phyloP scores from a whole-genome alignment of 805 yeast species.

The Barnettozyma wickerhamii region DNA sequence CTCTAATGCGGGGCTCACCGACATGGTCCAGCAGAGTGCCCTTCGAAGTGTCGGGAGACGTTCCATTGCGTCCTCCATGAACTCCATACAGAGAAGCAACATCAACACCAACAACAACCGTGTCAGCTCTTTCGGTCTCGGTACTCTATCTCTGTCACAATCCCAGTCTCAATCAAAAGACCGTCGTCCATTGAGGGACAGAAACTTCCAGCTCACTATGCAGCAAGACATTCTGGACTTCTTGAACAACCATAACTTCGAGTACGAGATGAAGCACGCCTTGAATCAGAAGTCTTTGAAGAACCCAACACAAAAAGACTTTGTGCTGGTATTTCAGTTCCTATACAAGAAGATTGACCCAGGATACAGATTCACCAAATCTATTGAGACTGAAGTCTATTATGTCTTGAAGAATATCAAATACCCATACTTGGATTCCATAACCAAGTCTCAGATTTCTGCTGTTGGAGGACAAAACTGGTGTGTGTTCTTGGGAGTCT shows the following conservation, averaged over 20 bases:
- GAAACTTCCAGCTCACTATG: constrained; percentile 56
- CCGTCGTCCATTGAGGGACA: constrained; percentile 76
- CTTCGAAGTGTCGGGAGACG: constrained; percentile 20
- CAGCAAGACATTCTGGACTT: constrained; percentile 68
- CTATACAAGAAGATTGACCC: constrained; percentile 77
- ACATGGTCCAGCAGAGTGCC: constrained; percentile 26
- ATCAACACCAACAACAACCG: constrained; percentile 8
- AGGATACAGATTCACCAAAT: constrained; percentile 59
- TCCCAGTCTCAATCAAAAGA: constrained; percentile 40
- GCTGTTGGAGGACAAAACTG: constrained; percentile 91
- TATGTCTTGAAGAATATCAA: constrained; percentile 57
- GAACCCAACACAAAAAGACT: constrained; percentile 86
- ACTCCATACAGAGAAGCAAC: constrained; percentile 9
- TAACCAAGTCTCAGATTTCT: constrained; percentile 79
- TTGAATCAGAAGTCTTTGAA: constrained; percentile 58
- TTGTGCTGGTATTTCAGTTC: constrained; percentile 74
- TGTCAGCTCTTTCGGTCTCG: constrained; percentile 23
- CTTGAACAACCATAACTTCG: constrained; percentile 60
- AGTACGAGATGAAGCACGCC: constrained; percentile 68
- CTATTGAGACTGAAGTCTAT: constrained; percentile 74
- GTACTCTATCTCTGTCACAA: constrained; percentile 20
- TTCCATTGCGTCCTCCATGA: constrained; percentile 17
- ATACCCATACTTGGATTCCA: constrained; percentile 77
- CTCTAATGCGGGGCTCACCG: constrained; percentile 22
- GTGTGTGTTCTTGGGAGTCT: constrained; percentile 78